Evolutionary conservation across 768 basidiomycete species (phyloP).

Genomic region (Tricholoma flavovirens): DNA sequence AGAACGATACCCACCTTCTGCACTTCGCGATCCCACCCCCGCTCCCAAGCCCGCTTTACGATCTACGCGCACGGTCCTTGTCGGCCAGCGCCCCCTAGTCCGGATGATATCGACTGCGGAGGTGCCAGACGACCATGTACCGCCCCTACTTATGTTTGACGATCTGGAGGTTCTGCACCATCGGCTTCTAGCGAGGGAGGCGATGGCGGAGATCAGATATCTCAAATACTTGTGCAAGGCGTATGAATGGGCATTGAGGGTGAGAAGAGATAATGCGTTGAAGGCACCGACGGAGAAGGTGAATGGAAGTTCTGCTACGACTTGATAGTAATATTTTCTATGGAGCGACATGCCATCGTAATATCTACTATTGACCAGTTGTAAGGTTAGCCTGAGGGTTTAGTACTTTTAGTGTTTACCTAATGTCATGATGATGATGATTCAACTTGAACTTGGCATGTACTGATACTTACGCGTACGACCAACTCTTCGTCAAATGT

Average conservation of each 20-base stretch:
- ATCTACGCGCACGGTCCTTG: constrained; percentile 53
- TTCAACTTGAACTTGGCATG: too few species aligned
- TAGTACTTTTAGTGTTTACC: too few species aligned
- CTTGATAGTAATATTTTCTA: not conserved
- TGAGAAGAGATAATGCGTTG: constrained; percentile 49
- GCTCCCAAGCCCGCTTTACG: constrained; percentile 42
- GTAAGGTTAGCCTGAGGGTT: too few species aligned
- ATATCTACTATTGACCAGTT: too few species aligned
- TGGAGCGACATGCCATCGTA: too few species aligned
- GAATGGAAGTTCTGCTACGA: not conserved
- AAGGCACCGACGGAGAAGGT: constrained; percentile 15
- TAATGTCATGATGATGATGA: too few species aligned
- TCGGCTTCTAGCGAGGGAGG: constrained; percentile 45
- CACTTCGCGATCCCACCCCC: constrained; percentile 30
- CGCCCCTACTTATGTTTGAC: constrained; percentile 69
- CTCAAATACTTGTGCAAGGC: constrained; percentile 69
- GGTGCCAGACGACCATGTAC: constrained; percentile 71
- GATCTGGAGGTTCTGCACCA: constrained; percentile 82
- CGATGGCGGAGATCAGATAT: constrained; percentile 50
- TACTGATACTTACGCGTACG: too few species aligned
- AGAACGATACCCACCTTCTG: constrained; percentile 56
- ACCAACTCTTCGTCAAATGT: too few species aligned
- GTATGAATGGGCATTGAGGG: constrained; percentile 64
- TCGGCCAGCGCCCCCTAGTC: constrained; percentile 58
- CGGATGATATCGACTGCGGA: constrained; percentile 55